Evolutionary conservation across 345 rosid species (phyloP).

Genomic region (Lepidium aucheri): DNA sequence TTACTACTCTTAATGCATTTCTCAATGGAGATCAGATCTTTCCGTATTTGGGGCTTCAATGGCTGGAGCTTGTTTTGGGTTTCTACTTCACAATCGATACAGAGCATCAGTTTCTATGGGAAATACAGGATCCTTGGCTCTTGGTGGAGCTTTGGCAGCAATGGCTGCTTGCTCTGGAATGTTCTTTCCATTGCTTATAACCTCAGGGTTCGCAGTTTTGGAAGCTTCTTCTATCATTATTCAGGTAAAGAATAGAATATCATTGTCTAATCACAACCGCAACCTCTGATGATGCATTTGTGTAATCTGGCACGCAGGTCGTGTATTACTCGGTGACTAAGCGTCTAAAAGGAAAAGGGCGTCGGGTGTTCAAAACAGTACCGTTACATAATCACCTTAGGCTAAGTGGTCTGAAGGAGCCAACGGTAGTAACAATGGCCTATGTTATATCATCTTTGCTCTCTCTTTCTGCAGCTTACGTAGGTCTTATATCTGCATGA

Average conservation of each 20-base stretch:
- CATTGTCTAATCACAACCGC: neutral
- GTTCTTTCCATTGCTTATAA: conserved; percentile 77
- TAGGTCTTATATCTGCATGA: conserved; percentile 28
- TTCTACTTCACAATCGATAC: conserved; percentile 77
- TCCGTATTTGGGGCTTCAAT: conserved; percentile 85
- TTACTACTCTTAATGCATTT: neutral
- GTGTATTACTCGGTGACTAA: conserved; percentile 20
- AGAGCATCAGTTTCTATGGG: conserved; percentile 85
- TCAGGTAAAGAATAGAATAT: conserved; percentile 42
- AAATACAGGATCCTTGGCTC: conserved; percentile 72
- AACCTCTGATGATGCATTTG: neutral
- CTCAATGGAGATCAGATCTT: conserved; percentile 43
- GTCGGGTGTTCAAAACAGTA: conserved; percentile 13
- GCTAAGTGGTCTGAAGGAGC: conserved; percentile 22
- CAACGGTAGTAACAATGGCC: conserved; percentile 22
- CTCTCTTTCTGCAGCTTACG: conserved; percentile 25
- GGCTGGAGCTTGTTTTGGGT: conserved; percentile 96
- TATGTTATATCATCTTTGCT: conserved; percentile 26
- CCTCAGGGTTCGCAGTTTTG: conserved; percentile 65
- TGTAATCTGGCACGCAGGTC: conserved; percentile 4
- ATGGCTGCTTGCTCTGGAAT: conserved; percentile 96
- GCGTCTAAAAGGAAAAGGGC: conserved; percentile 20
- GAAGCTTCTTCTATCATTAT: conserved; percentile 55
- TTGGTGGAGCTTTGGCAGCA: conserved; percentile 89
- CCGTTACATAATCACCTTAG: conserved; percentile 31